Evolutionary conservation across 2,329 filamentous ascomycete genomes (phyloP).

Genomic region (Fusarium temperatum): DNA sequence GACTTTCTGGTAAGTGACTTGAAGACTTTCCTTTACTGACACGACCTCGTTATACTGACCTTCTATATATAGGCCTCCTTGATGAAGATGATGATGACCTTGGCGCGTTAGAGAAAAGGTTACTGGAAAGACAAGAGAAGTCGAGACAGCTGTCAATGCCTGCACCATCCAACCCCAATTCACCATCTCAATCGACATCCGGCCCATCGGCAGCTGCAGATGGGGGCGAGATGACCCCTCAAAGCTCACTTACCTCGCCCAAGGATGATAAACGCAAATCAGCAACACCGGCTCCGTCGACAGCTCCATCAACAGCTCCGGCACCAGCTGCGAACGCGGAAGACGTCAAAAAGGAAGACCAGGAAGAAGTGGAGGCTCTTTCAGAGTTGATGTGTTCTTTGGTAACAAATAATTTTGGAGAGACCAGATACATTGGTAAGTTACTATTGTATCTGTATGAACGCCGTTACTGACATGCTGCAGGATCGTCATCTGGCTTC

Average conservation of each 20-base stretch:
- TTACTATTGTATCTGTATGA: background rate
- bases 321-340: constrained; percentile 12
- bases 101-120: constrained; percentile 83
- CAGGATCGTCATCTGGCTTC: constrained; percentile 95
- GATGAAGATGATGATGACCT: constrained; percentile 89
- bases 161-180: constrained; percentile 59
- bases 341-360: constrained; percentile 40
- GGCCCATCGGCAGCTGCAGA: constrained; percentile 49
- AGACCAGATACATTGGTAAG: constrained; percentile 94
- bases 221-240: constrained; percentile 57
- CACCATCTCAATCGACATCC: constrained; percentile 59
- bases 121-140: constrained; percentile 65
- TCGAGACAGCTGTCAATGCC: constrained; percentile 60
- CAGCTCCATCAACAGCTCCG: constrained; percentile 7
- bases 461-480: constrained; percentile 13
- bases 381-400: constrained; percentile 99
- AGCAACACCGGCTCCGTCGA: constrained; percentile 28
- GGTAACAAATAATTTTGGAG: constrained; percentile 92
- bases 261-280: constrained; percentile 48
- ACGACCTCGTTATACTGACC: constrained; percentile 8
- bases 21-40: background rate
- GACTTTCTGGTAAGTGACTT: constrained; percentile 72
- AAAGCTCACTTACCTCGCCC: constrained; percentile 65
- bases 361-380: constrained; percentile 81
- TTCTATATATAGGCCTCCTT: constrained; percentile 68